A percentile compares a stretch with the other conserved stretches of the same genome.
Conservation (phyloP, 2,329 filamentous ascomycete species). For the Lecanicillium sp. region DNA sequence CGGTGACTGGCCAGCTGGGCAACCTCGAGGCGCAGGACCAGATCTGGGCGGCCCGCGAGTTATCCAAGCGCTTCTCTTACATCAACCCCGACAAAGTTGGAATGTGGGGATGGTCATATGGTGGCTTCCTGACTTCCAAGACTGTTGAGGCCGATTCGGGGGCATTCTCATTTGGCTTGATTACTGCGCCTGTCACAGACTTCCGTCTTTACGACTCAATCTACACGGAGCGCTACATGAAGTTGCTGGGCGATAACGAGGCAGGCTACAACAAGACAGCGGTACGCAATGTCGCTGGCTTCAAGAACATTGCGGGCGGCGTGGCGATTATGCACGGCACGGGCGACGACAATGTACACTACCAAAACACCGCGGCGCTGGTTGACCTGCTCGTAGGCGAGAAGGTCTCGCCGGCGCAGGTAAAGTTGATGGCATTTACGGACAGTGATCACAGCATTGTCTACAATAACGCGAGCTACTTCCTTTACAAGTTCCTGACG, state of each 20-base stretch:
- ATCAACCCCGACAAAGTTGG: slow-evolving; percentile 54
- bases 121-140: slow-evolving; percentile 61
- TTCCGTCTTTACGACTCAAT: slow-evolving; percentile 67
- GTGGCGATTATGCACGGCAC: slow-evolving; percentile 61
- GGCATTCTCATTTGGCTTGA: slow-evolving; percentile 56
- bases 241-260: slow-evolving; percentile 49
- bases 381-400: slow-evolving; percentile 54
- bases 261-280: slow-evolving; percentile 56
- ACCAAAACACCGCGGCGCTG: slow-evolving; percentile 58
- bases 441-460: slow-evolving; percentile 58
- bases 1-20: slow-evolving; percentile 54
- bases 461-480: slow-evolving; percentile 50
- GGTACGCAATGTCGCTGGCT: slow-evolving; percentile 52
- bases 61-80: slow-evolving; percentile 43
- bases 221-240: slow-evolving; percentile 71
- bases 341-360: slow-evolving; percentile 67
- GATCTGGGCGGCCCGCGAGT: slow-evolving; percentile 57
- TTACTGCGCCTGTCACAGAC: slow-evolving; percentile 61
- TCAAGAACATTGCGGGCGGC: slow-evolving; percentile 55
- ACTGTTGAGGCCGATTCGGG: slow-evolving; percentile 57
- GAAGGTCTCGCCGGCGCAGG: slow-evolving; percentile 53
- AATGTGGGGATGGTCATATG: slow-evolving; percentile 65
- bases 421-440: slow-evolving; percentile 59
- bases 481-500: slow-evolving; percentile 58
- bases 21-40: slow-evolving; percentile 60